Evolutionary conservation across 257 asterid genomes (phyloP).

Genomic region (Catharanthus roseus): DNA sequence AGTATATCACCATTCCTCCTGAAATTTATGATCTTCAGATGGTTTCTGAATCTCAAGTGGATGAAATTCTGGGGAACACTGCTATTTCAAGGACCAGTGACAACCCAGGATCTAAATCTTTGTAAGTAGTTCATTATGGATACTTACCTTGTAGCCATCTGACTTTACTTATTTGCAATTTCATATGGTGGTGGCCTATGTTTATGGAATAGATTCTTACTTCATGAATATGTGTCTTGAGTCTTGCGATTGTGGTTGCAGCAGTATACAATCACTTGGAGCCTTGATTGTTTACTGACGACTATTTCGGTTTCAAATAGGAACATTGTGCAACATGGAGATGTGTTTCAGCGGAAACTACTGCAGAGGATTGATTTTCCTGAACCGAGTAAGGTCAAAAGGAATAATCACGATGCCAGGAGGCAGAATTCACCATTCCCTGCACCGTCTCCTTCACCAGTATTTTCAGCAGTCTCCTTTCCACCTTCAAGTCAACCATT

Average conservation of each 20-base stretch:
- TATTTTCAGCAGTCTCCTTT: not conserved
- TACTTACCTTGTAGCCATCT: not conserved
- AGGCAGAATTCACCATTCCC: not conserved
- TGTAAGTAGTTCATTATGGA: conserved; percentile 10
- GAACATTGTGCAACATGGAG: conserved; percentile 14
- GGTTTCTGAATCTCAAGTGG: conserved; percentile 20
- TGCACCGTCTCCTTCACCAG: conserved; percentile 23
- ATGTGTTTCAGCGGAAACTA: conserved; percentile 21
- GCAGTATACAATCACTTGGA: not conserved
- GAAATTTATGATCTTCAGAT: conserved; percentile 16
- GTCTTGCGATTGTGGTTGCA: not conserved
- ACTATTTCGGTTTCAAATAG: conserved; percentile 19
- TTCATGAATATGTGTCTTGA: not conserved
- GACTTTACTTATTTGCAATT: not conserved
- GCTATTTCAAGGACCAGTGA: conserved; percentile 2
- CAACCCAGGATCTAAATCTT: conserved; percentile 8
- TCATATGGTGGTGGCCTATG: not conserved
- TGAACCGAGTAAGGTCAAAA: conserved; percentile 16
- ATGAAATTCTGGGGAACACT: conserved; percentile 1
- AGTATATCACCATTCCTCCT: conserved; percentile 17
- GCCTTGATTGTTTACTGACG: not conserved
- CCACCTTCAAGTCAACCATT: conserved; percentile 17
- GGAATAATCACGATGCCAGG: not conserved
- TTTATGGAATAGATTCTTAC: not conserved
- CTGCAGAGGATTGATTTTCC: conserved; percentile 15